Evolutionary conservation across 192 early-diverging fungal genomes (phyloP), one percentile per base, ranked within the genome.

Genomic region (Helicostylum pulchrum): DNA sequence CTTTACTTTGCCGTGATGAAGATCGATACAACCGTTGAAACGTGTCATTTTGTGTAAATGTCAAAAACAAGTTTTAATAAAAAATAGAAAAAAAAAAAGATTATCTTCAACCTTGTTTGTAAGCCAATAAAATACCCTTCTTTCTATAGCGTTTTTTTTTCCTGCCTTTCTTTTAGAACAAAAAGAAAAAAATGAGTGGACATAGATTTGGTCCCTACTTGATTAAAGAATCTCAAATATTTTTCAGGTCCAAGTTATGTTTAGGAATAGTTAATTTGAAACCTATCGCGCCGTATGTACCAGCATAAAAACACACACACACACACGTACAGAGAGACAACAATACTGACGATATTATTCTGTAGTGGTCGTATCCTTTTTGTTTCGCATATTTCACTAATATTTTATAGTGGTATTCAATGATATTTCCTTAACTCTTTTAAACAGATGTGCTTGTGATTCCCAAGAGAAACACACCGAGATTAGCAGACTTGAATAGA

Each of bases 21-120:
- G 80, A 80, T 99, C 97, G 68, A 99, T 98, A 80, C 97, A 99
- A n/a, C 96, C 94, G 17, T 92, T 82, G 78, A 99, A 98, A 70
- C 76, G 67, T 34, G 93, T 89, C 68, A 71, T 70, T 57, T 12
- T 1, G 36, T 36, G 3, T 39, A 39, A 39, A 39, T 39, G 36
- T 39, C 36, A 39, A 39, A 36, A 39, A 39, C 2, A 26, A 26
- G 26, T 26, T 2, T 2, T 26, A 17, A 56, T 17, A 56, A 8
- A 31, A 56, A 12, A 55, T 34, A 34, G n/a, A n/a, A n/a, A 56
- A 31, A 56, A 7, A 55, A 36, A 34, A 36, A 56, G 14, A n/a
- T 32, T 39, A 21, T 6, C n/a, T 31, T n/a, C 31, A 56, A 21
- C 15, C 36, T 39, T 1, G 9, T 39, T n/a, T n/a, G n/a, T n/a